Evolutionary conservation across 257 asterid genomes (phyloP), one percentile per base, ranked within the genome.

Genomic region (Solanum tarijense): DNA sequence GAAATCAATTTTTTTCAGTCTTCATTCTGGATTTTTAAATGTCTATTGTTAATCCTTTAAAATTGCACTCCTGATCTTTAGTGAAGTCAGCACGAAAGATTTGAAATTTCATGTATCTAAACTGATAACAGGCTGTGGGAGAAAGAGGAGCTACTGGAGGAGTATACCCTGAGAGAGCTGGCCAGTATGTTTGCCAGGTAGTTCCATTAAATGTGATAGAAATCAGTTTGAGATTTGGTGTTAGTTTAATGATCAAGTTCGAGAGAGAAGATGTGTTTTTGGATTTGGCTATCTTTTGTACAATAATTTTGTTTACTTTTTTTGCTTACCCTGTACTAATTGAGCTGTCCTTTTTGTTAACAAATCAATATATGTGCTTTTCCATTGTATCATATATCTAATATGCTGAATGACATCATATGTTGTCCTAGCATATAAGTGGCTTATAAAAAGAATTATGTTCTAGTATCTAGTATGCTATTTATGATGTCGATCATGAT

Each of bases 111-210:
- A 82, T 82, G 41, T 48, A 38, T 78, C 69, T 76, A 55, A 78
- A 65, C 82, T 86, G 76, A 86, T 89, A 84, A 52, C 84, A 93
- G 97, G 95, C 89, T 87, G 87, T 90, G 90, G 94, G 92, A 90
- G 89, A 89, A 85, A 74, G 87, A 86, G 89, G 93, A 85, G 88
- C 89, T 82, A 88, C 92, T 81, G 93, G 92, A 85, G 94, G 88
- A 34, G 96, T 90, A 87, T 90, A 89, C 86, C 95, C 97, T 0
- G 95, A 94, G 86, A 94, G 97, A 60, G 90, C 69, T 86, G 98
- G 96, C 87, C 98, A 95, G 88, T 92, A 91, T 62, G 88, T 89
- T 79, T 95, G 98, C 90, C 97, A 94, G 97, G 98, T 95, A 92
- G 55, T 35, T 88, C 31, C 39, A 46, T 27, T 85, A 36, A 29